Percentiles rank a stretch among this genome's conserved stretches.
These are phyloP conservation scores for Leccinellum albellum DNA, from an alignment of 768 basidiomycete genomes.

Conservation along the genomic window DNA sequence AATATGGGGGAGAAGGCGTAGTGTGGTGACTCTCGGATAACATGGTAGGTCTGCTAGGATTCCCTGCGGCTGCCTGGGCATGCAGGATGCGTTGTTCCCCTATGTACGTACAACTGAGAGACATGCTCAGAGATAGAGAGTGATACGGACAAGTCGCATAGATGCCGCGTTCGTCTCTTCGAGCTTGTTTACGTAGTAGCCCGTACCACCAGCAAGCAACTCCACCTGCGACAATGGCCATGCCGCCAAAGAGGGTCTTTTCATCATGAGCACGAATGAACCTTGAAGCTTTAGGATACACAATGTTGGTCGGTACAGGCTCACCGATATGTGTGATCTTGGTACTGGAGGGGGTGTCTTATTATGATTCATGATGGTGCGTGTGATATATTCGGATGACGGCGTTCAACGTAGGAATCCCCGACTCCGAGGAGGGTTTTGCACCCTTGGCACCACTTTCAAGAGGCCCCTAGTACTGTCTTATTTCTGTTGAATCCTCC, in stretches of 20 bases:
- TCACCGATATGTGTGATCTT: conserved; percentile 10
- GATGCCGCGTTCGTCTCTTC: conserved; percentile 15
- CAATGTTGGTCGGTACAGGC: background rate
- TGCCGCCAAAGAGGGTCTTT: conserved; percentile 27
- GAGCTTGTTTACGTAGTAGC: conserved; percentile 16
- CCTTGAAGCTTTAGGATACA: background rate
- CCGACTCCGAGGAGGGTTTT: too few species aligned
- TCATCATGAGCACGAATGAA: too few species aligned
- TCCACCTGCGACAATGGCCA: conserved; percentile 17
- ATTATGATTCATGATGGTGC: conserved; percentile 5
- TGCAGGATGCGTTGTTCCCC: conserved; percentile 29
- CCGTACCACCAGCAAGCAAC: conserved; percentile 21
- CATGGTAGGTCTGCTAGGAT: conserved; percentile 15
- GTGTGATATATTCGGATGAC: too few species aligned
- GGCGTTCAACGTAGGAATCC: too few species aligned
- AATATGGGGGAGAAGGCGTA: background rate
- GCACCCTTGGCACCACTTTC: too few species aligned
- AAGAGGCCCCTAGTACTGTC: too few species aligned
- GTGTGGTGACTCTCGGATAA: background rate
- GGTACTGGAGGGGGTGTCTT: conserved; percentile 10
- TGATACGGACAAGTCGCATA: conserved; percentile 17
- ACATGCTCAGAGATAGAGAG: background rate
- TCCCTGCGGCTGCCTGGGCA: conserved; percentile 15
- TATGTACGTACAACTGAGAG: background rate
- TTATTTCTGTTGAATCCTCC: too few species aligned